Base-by-base conservation (phyloP, 2,329 filamentous ascomycete genomes). In the Verticillium zaregamsianum region DNA sequence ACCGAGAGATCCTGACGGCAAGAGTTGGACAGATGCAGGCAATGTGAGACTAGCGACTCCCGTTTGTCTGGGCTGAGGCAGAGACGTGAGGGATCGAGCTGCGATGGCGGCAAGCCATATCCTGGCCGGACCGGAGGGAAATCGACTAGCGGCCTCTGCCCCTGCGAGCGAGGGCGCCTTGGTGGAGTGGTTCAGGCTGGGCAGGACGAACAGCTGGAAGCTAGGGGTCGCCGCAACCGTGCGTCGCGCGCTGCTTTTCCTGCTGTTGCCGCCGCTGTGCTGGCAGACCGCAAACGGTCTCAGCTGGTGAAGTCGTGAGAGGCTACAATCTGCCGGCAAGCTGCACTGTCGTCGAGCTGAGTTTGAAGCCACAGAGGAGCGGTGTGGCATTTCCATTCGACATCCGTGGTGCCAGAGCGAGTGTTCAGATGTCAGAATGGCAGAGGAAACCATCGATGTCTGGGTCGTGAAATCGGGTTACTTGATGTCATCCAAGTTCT, bases 91-190 rank as follows among this genome's bases (percentile, higher is more conserved):
- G 57, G 57, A 45, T 32, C 35, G 37, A n/a, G 57, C 57, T 32
- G 57, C 9, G 57, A 58, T 58, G 37, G 57, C 57, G 57, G 49
- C 57, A 58, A 58, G 57, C 57, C 37, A 58, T 23, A 23, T 23
- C 32, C 31, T 11, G 15, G 31, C 32, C 55, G 40, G n/a, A 25
- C 40, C 20, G 11, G 40, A 49, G 40, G 8, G 40, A n/a, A 12
- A 49, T 49, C 40, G 9, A 49, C 40, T 49, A 49, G 40, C 12
- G 40, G 40, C 23, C 20, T 20, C n/a, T 49, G n/a, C 37, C 40
- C 40, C n/a, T 23, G 40, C n/a, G 40, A 49, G 20, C 40, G 40
- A 12, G 40, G 12, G 12, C 17, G n/a, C n/a, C 14, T 8, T 25
- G 20, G 40, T 35, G 9, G 17, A 23, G 11, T 12, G 20, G 40